Conservation (phyloP, 2,329 filamentous ascomycete genomes). For the Aspergillus sergii region DNA sequence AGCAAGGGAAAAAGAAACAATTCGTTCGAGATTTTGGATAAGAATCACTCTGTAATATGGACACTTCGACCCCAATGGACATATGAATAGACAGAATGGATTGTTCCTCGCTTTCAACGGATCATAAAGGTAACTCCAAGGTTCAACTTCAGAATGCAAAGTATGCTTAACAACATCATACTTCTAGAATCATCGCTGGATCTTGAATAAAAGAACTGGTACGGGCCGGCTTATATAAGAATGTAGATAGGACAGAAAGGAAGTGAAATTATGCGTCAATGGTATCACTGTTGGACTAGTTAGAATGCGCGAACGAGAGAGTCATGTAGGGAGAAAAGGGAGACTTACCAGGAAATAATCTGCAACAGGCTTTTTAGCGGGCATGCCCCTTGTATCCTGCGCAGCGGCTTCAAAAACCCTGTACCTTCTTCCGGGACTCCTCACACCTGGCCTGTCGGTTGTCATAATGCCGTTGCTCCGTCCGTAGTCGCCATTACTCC, state of each 20-base stretch:
- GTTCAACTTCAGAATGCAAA: constrained; percentile 1
- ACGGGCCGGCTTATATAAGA: constrained; percentile 17
- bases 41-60: neutral
- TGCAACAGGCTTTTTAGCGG: constrained; percentile 95
- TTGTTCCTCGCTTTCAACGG: neutral
- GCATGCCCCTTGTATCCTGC: constrained; percentile 95
- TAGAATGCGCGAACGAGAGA: neutral
- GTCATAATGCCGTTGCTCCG: constrained; percentile 52
- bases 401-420: constrained; percentile 95
- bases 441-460: constrained; percentile 49
- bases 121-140: neutral
- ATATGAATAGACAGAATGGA: neutral
- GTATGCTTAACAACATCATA: neutral
- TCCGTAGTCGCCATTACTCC: constrained; percentile 57
- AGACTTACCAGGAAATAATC: constrained; percentile 79
- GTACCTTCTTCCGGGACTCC: constrained; percentile 84
- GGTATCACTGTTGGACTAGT: constrained; percentile 12
- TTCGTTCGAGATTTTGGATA: neutral
- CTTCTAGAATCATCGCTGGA: constrained; percentile 1
- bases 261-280: constrained; percentile 8
- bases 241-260: constrained; percentile 4
- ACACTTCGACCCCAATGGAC: neutral
- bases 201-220: neutral
- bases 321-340: neutral
- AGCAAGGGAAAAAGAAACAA: neutral